A percentile compares a stretch with the other conserved stretches of the same genome.
Conservation (phyloP, 345 rosid genomes). For the Turnera subulata region DNA sequence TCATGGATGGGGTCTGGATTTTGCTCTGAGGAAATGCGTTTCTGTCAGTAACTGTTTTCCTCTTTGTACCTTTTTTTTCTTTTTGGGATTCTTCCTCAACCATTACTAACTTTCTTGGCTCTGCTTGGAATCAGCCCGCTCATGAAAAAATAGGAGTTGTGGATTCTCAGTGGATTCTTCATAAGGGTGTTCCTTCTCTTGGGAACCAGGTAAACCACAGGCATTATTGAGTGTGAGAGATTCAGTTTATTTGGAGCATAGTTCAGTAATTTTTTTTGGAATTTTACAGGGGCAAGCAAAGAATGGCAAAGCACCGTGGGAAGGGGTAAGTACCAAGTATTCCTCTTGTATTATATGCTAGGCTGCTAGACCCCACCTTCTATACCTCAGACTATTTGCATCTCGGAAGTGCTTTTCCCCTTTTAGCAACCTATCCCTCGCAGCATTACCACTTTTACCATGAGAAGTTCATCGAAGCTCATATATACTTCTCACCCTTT, state of each 20-base stretch:
- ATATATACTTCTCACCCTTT: background rate
- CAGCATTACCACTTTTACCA: too few relatives aligned
- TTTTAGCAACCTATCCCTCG: too few relatives aligned
- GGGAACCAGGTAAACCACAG: constrained; percentile 53
- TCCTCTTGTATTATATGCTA: background rate
- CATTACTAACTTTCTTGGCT: background rate
- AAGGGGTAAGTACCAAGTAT: constrained; percentile 46
- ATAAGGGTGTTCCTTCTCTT: constrained; percentile 65
- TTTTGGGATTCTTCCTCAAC: background rate
- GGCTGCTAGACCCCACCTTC: background rate
- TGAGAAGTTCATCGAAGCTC: too few relatives aligned
- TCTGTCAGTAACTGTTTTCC: constrained; percentile 36
- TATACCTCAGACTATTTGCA: too few relatives aligned
- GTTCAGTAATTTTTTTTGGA: background rate
- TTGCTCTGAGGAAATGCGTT: constrained; percentile 60
- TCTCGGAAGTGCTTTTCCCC: background rate
- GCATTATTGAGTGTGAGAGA: background rate
- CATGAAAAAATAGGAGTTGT: constrained; percentile 71
- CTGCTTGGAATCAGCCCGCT: constrained; percentile 40
- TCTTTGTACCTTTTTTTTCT: constrained; percentile 5
- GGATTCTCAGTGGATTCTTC: constrained; percentile 69
- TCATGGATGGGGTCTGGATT: constrained; percentile 84
- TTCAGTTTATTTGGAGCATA: background rate
- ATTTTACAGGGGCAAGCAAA: constrained; percentile 39
- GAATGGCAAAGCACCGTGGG: constrained; percentile 53